phyloP scores from a whole-genome alignment of 2,329 filamentous ascomycete genomes.

The Akanthomyces dipterigenus region DNA sequence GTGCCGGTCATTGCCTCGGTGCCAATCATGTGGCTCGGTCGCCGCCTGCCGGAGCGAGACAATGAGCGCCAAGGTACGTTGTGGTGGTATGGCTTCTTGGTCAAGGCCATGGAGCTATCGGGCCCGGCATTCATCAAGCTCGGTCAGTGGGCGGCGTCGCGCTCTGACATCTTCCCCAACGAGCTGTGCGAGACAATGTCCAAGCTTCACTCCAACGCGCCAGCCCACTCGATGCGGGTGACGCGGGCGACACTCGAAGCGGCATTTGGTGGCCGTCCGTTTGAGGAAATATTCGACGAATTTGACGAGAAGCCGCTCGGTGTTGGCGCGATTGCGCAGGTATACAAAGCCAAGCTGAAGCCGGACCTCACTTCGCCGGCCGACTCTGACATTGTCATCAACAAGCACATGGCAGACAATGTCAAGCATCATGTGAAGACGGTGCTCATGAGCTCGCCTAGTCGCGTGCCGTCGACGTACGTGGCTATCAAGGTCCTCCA shows the following conservation, averaged over 20 bases:
- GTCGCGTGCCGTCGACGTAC: constrained; percentile 80
- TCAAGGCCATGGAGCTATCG: constrained; percentile 82
- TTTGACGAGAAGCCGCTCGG: constrained; percentile 86
- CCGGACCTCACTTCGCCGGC: constrained; percentile 63
- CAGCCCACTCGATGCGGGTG: constrained; percentile 75
- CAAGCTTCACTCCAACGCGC: constrained; percentile 87
- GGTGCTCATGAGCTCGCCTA: constrained; percentile 78
- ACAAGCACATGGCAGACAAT: constrained; percentile 53
- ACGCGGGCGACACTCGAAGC: constrained; percentile 74
- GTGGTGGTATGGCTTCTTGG: constrained; percentile 92
- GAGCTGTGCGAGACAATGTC: constrained; percentile 94
- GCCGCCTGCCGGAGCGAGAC: constrained; percentile 53
- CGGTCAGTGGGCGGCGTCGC: constrained; percentile 95
- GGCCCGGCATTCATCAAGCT: constrained; percentile 98
- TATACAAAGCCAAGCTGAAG: constrained; percentile 92
- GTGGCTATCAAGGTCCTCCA: constrained; percentile 96
- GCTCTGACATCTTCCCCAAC: constrained; percentile 90
- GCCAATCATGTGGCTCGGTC: constrained; percentile 75
- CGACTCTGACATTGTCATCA: constrained; percentile 41
- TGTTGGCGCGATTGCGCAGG: constrained; percentile 93
- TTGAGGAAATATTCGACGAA: constrained; percentile 93
- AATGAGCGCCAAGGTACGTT: constrained; percentile 75
- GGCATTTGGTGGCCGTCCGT: constrained; percentile 72
- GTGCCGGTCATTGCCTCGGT: constrained; percentile 79
- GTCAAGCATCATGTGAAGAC: constrained; percentile 78